phyloP scores from a whole-genome alignment of 441 rosid species.

The Bruguiera hainesii region DNA sequence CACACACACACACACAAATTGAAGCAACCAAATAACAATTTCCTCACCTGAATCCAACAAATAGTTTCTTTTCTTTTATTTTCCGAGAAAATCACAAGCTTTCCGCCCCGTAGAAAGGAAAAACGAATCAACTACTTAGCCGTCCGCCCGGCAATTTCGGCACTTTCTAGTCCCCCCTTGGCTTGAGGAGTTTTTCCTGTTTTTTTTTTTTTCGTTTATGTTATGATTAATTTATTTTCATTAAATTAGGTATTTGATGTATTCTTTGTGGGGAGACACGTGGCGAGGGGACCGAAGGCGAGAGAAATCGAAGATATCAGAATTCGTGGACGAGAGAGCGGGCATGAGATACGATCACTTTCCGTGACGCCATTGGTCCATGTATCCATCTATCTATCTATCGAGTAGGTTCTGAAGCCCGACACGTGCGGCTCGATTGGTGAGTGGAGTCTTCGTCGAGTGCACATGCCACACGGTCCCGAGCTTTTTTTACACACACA shows the following conservation, averaged over 20 bases:
- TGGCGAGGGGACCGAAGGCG: conserved; percentile 42
- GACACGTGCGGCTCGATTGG: conserved; percentile 11
- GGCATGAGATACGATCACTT: conserved; percentile 75
- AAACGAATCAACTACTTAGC: conserved; percentile 8
- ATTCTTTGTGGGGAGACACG: conserved; percentile 39
- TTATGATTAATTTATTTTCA: conserved; percentile 23
- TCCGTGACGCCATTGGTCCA: conserved; percentile 58
- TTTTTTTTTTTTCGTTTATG: conserved; percentile 20
- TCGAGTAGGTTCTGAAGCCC: background rate
- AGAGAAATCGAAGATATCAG: conserved; percentile 43
- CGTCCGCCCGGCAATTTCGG: conserved; percentile 23
- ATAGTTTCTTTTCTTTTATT: background rate
- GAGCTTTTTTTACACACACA: no score
- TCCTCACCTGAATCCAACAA: conserved; percentile 36
- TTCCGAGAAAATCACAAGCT: conserved; percentile 7
- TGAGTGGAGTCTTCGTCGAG: background rate
- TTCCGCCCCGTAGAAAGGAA: conserved; percentile 2
- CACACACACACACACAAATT: background rate
- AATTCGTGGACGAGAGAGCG: conserved; percentile 78
- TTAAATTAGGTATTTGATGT: conserved; percentile 5
- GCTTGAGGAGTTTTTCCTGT: conserved; percentile 8
- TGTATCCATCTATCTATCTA: conserved; percentile 23
- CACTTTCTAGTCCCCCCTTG: conserved; percentile 31
- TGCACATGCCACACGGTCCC: conserved; percentile 22
- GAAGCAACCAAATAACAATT: conserved; percentile 2